These are phyloP conservation scores for Pterocarpus santalinus DNA, from an alignment of 306 rosid species.

Conservation along the genomic window DNA sequence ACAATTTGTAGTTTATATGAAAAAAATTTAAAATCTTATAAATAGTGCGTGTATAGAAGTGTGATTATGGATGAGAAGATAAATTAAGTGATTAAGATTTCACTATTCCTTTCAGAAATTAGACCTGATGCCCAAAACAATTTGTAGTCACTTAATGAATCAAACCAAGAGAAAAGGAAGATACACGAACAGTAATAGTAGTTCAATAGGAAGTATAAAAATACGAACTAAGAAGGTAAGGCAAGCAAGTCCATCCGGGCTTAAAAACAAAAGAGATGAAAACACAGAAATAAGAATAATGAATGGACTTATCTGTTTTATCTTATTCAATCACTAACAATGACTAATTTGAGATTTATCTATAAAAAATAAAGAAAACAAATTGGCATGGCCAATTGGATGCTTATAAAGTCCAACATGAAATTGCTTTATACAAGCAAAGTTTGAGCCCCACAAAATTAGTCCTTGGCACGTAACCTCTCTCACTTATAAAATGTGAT, in stretches of 20 bases:
- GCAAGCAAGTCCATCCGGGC: neutral
- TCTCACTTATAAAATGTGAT: neutral
- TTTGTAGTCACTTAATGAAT: neutral
- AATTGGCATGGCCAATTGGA: conserved; percentile 18
- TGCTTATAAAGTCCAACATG: conserved; percentile 5
- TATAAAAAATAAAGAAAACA: neutral
- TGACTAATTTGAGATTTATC: conserved; percentile 1
- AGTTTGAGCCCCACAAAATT: neutral
- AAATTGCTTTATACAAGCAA: conserved; percentile 1
- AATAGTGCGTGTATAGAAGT: neutral
- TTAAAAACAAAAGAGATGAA: neutral
- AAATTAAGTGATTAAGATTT: neutral
- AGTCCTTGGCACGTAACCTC: conserved; percentile 42
- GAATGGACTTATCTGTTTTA: neutral
- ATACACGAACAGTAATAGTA: neutral
- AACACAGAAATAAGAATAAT: neutral
- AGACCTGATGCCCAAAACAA: neutral
- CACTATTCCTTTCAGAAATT: neutral
- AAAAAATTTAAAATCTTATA: neutral
- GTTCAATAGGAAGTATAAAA: neutral
- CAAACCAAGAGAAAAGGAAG: neutral
- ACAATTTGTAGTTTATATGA: neutral
- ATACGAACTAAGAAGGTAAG: neutral
- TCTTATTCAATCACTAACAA: conserved; percentile 8
- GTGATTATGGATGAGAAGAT: neutral